Conservation (phyloP, 1,284 basidiomycete species). For the Puccinia novopanici region DNA sequence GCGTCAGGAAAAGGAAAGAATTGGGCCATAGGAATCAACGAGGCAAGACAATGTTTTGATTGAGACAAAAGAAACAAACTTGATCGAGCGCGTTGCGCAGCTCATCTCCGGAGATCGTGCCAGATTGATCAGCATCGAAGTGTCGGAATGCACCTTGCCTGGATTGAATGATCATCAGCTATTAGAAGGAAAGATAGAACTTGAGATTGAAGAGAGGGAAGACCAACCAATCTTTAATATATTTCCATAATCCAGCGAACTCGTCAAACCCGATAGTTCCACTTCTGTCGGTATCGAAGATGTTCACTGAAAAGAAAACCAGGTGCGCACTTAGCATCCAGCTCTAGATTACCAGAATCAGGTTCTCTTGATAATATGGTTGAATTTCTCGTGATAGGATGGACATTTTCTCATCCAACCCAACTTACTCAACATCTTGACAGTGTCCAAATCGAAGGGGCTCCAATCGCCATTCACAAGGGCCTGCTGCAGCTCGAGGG, state of each 20-base stretch:
- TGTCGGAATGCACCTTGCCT: slow-evolving; percentile 69
- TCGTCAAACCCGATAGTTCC: slow-evolving; percentile 78
- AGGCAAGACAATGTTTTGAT: background rate
- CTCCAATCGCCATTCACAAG: slow-evolving; percentile 74
- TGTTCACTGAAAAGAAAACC: slow-evolving; percentile 62
- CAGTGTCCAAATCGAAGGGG: slow-evolving; percentile 72
- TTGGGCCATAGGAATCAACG: slow-evolving; percentile 5
- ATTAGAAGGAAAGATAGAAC: background rate
- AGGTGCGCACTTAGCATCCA: background rate
- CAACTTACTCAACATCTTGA: slow-evolving; percentile 68
- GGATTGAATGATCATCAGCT: background rate
- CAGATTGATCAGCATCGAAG: slow-evolving; percentile 74
- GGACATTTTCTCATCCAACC: background rate
- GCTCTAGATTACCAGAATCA: too few species aligned
- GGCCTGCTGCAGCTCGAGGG: slow-evolving; percentile 71
- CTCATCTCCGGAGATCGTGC: slow-evolving; percentile 71
- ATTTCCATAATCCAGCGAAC: slow-evolving; percentile 76
- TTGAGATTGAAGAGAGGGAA: background rate
- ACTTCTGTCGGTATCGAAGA: slow-evolving; percentile 74
- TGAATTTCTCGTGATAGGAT: background rate
- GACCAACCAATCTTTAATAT: slow-evolving; percentile 73
- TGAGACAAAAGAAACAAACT: slow-evolving; percentile 65
- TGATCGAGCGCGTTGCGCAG: slow-evolving; percentile 68
- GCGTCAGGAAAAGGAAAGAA: background rate
- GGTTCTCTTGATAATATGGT: too few species aligned